Evolutionary conservation across 2,329 filamentous ascomycete species (phyloP), one percentile per base, ranked within the genome.

Genomic region (Aspergillus felis): DNA sequence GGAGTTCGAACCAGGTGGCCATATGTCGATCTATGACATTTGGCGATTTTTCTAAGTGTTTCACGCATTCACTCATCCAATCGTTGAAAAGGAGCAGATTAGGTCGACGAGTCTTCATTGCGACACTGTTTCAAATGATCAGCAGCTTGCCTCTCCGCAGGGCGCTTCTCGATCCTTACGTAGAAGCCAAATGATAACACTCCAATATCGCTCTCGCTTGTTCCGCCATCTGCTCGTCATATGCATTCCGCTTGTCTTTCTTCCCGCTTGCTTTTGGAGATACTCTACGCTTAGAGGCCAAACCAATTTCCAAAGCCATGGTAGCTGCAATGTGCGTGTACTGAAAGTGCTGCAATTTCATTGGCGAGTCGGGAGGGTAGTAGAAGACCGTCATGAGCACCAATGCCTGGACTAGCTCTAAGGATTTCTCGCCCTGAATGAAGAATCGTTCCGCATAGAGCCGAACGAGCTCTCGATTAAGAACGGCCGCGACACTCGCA

Each of bases 341-440:
- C 63, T 82, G 78, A 65, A 81, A 82, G 62, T 80, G 77, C 55
- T 82, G 80, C 57, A 81, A 61, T 59, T 77, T 75, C 56, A 77
- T 70, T 53, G 78, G 79, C 54, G 78, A 76, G 20, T 75, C 73
- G 2, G 81, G 79, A 3, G 80, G 79, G 61, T 75, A 76, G 61
- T 81, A 82, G 72, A 79, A 82, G 41, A 82, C 67, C 25, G 77
- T 78, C 65, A 77, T 79, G 55, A 82, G 61, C 46, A 80, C 66
- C 41, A 83, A 66, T 20, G 80, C 77, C 65, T 83, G 80, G 46
- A 83, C 74, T 51, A 83, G 65, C 59, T 83, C 80, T 27, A 83
- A 61, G 12, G 78, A 79, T 63, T 82, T 83, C 51, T 81, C 77
- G 14, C 79, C 79, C 53, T 78, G 75, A 50, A 78, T 73, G 49